phyloP scores from a whole-genome alignment of 2,329 filamentous ascomycete genomes.

The Venturia aucupariae region DNA sequence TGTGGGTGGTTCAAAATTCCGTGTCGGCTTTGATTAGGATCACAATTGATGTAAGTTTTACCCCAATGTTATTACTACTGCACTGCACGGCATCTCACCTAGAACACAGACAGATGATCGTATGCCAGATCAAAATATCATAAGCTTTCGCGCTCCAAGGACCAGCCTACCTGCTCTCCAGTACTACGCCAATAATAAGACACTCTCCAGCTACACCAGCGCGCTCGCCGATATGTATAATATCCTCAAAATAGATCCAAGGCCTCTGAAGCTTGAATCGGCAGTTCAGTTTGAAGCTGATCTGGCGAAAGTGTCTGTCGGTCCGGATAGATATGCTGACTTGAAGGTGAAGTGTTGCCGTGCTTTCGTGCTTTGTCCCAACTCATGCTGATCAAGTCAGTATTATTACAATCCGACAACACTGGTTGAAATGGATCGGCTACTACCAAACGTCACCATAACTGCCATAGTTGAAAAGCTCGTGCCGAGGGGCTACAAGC shows the following conservation, averaged over 20 bases:
- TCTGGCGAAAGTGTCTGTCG: background rate
- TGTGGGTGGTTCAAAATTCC: background rate
- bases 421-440: conserved; percentile 44
- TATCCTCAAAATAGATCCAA: background rate
- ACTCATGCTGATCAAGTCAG: background rate
- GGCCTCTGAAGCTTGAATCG: background rate
- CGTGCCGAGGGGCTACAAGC: conserved; percentile 34
- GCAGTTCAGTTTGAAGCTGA: background rate
- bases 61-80: background rate
- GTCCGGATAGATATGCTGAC: background rate
- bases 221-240: background rate
- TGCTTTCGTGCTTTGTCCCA: background rate
- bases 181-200: background rate
- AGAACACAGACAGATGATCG: background rate
- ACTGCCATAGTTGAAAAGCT: conserved; percentile 35
- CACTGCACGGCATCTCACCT: background rate
- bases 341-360: background rate
- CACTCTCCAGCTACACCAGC: background rate
- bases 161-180: background rate
- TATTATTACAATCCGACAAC: background rate
- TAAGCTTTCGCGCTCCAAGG: background rate
- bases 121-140: background rate
- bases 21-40: background rate
- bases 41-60: background rate
- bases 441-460: conserved; percentile 49